phyloP scores from a whole-genome alignment of 495 filamentous ascomycete species.

The Polyplosphaeria fusca region DNA sequence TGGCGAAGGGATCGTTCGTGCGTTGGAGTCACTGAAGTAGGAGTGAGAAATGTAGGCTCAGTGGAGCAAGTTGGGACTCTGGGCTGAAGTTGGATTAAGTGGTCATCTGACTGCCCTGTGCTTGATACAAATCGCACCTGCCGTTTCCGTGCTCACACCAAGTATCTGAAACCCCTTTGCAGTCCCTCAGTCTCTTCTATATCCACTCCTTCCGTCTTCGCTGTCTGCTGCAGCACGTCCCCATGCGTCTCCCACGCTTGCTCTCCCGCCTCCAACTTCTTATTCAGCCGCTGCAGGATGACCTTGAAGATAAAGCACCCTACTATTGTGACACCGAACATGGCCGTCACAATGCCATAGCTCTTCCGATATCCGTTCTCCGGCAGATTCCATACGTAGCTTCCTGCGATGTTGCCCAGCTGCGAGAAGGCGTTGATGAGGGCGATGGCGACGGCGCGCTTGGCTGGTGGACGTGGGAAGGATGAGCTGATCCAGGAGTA shows the following conservation, averaged over 20 bases:
- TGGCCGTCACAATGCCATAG: constrained; percentile 18
- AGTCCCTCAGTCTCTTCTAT: constrained; percentile 10
- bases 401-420: constrained; percentile 17
- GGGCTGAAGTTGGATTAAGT: too few species aligned
- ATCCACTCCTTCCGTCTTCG: constrained; percentile 5
- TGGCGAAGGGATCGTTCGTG: too few species aligned
- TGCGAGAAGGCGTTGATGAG: constrained; percentile 20
- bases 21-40: too few species aligned
- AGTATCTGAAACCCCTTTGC: constrained; percentile 15
- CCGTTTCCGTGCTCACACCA: too few species aligned
- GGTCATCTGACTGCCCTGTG: too few species aligned
- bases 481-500: constrained; percentile 21
- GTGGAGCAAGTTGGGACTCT: too few species aligned
- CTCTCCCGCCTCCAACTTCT: constrained; percentile 22
- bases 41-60: too few species aligned
- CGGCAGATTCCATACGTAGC: constrained; percentile 17
- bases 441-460: constrained; percentile 23
- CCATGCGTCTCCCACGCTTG: constrained; percentile 4
- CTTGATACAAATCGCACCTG: too few species aligned
- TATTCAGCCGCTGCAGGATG: constrained; percentile 6
- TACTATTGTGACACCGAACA: constrained; percentile 21
- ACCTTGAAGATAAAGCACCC: constrained; percentile 11
- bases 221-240: constrained; percentile 13
- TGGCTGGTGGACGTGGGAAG: constrained; percentile 19
- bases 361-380: constrained; percentile 17